Conservation (phyloP, 441 rosid genomes). For the Populus hybrid region DNA sequence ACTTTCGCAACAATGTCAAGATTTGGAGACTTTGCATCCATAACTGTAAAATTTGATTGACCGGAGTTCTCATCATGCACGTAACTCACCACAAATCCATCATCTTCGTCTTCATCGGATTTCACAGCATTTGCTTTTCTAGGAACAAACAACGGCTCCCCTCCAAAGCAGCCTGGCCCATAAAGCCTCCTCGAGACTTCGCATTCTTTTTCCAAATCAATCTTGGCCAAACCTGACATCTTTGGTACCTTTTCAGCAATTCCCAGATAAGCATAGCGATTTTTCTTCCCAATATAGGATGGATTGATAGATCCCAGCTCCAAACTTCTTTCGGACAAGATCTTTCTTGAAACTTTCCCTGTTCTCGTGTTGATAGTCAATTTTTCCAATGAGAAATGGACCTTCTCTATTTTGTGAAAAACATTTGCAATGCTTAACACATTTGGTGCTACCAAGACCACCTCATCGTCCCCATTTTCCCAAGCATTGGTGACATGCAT, state of each 20-base stretch:
- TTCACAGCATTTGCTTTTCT: background rate
- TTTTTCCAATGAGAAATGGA: background rate
- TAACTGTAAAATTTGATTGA: background rate
- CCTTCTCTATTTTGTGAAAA: background rate
- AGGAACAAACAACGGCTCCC: background rate
- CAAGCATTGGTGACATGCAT: background rate
- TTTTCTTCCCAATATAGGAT: background rate
- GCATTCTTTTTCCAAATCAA: background rate
- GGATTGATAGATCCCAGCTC: background rate
- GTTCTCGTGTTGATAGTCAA: background rate
- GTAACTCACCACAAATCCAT: background rate
- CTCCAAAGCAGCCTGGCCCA: background rate
- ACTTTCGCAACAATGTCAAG: background rate
- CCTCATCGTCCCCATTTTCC: background rate
- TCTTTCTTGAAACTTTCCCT: background rate
- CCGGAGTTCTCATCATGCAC: background rate
- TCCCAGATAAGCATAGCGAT: background rate
- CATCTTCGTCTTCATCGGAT: background rate
- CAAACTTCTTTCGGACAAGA: background rate
- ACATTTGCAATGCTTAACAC: background rate
- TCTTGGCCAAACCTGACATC: background rate
- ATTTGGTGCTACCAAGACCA: background rate
- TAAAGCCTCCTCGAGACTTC: background rate
- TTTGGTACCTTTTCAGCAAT: background rate
- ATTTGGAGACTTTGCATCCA: background rate